Base-by-base conservation (phyloP, 2,329 filamentous ascomycete genomes). In the Colletotrichum sp. region DNA sequence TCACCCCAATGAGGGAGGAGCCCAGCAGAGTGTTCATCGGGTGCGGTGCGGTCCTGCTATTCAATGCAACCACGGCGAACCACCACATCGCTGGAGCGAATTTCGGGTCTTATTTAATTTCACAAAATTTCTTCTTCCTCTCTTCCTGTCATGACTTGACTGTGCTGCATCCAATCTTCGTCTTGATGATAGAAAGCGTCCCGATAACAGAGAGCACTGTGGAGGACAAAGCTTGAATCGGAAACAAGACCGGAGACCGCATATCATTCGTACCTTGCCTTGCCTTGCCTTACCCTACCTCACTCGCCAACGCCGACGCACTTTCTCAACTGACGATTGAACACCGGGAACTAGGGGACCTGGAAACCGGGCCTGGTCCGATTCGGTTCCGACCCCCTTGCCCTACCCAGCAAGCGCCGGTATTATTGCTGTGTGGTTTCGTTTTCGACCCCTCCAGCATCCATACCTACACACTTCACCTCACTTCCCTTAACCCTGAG, bases 1-100 rank as follows among this genome's bases (percentile, higher is more conserved):
- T 71, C 69, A 67, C 73, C 76, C 76, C 69, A 74, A 77, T 62
- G 69, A 64, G 65, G 73, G 73, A 77, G 69, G 73, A 66, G 76
- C 21, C 10, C 34, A 65, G 44, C 49, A 64, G 30, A 62, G 60
- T 21, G 44, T 64, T 60, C 63, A 32, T 76, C 64, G 57, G 64
- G 70, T 72, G 64, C 44, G 63, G 55, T 76, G 70, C 67, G 44
- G 55, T 71, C 66, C 62, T 59, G 67, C 70, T 66, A 67, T 64
- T 34, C 73, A 69, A n/a, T 36, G 68, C 49, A 59, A 36, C 57
- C 44, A 24, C 63, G 59, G 59, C 71, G 49, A 72, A 32, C 62
- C 66, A 49, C 60, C 21, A 34, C 69, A 49, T 15, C 44, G 28
- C 64, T 73, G 57, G 44, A 68, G 21, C 57, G 30, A 39, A 57